phyloP scores from a whole-genome alignment of 495 filamentous ascomycete genomes.

The Bathelium albidoporum region DNA sequence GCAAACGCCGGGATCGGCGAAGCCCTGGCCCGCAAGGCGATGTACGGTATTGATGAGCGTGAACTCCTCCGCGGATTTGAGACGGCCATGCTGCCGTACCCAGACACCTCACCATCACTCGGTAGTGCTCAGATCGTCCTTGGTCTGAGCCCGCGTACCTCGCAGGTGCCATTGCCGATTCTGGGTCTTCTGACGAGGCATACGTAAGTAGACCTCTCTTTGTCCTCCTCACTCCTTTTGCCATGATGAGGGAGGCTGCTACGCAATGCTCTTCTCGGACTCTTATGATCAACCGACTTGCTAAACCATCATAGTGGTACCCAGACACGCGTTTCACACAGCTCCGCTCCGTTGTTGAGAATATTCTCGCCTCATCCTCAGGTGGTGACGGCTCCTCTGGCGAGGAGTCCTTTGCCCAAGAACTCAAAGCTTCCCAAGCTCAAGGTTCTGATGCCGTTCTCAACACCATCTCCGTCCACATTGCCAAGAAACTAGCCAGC shows the following conservation, averaged over 20 bases:
- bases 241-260: background rate
- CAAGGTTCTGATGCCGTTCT: conserved; percentile 1
- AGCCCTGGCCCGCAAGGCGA: conserved; percentile 22
- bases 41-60: conserved; percentile 36
- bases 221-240: background rate
- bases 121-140: conserved; percentile 18
- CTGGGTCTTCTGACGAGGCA: background rate
- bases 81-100: conserved; percentile 19
- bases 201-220: background rate
- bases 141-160: conserved; percentile 30
- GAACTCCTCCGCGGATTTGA: conserved; percentile 29
- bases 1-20: conserved; percentile 25
- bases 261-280: background rate
- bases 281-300: background rate
- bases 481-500: conserved; percentile 26
- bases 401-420: background rate
- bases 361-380: background rate
- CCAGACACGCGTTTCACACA: background rate
- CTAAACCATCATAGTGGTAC: background rate
- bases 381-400: background rate
- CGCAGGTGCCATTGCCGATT: conserved; percentile 2
- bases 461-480: conserved; percentile 11
- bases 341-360: background rate
- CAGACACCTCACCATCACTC: background rate
- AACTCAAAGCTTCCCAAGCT: background rate